phyloP scores from a whole-genome alignment of 148 eudicot species.

The Rhododendron vialii region DNA sequence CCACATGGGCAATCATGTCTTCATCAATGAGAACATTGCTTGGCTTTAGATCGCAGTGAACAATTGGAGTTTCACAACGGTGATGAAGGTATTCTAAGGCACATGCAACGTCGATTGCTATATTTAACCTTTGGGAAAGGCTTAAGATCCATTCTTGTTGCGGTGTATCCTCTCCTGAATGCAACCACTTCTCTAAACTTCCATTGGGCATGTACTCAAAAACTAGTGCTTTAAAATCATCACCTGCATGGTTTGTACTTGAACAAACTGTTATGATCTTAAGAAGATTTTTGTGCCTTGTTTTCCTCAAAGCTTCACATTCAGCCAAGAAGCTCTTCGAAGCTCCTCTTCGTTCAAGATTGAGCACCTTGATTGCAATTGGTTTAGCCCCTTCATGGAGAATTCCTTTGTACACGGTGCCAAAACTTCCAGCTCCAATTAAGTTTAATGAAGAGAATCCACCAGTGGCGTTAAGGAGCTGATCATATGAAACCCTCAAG shows the following conservation, averaged over 20 bases:
- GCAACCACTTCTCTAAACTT: constrained; percentile 5
- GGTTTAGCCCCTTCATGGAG: not conserved
- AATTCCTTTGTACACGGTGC: not conserved
- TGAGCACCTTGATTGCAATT: not conserved
- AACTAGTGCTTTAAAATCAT: constrained; percentile 11
- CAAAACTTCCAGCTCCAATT: constrained; percentile 1
- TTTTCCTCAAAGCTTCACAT: not conserved
- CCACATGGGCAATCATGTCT: constrained; percentile 11
- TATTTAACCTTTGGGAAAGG: not conserved
- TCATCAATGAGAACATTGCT: too few species aligned
- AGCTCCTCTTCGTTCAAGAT: not conserved
- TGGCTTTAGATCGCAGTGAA: too few species aligned
- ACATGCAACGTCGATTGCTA: not conserved
- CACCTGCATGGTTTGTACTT: not conserved
- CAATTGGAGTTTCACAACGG: not conserved
- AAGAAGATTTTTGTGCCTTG: not conserved
- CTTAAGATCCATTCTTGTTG: not conserved
- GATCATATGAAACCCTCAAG: not conserved
- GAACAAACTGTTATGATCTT: not conserved
- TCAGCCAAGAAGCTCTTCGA: not conserved
- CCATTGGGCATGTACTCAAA: constrained; percentile 4
- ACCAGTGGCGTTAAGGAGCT: not conserved
- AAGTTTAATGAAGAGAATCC: not conserved
- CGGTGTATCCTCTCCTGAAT: not conserved
- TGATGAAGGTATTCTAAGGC: not conserved